Base-by-base conservation (phyloP, 495 filamentous ascomycete species). In the Terfezia boudieri region DNA sequence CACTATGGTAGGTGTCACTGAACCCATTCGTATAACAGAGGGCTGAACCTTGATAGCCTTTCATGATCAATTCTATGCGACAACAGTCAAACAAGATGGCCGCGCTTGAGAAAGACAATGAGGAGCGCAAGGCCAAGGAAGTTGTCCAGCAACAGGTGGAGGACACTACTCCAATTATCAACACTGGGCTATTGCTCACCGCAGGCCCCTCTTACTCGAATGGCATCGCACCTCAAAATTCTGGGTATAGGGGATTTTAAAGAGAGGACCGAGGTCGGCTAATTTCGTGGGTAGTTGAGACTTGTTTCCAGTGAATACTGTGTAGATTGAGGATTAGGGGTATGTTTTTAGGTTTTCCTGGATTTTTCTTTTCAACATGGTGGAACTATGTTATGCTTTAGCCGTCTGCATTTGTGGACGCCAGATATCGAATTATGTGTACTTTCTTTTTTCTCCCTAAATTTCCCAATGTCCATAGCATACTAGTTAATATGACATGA, bases 61-160 rank as follows among this genome's bases (percentile, higher is more conserved):
- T 87, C 73, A 92, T 99, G 86, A 96, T 99, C 75, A 96, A 95
- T 72, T 81, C 87, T 69, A 75, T 96, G 61, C 81, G 78, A 68
- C 84, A 93, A 67, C 88, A 95, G 68, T 84, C 86, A 52, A 78
- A 80, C 36, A 80, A 89, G 20, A 82, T 99, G 58, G 79, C 86
- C 57, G 68, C 70, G 55, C 76, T 99, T 37, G 89, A 89, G 75
- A 86, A 84, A 59, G 92, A 99, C 71, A 96, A 96, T 66, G 92
- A 99, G 67, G 87, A 92, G 66, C 85, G 92, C 63, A 99, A 96
- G 74, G 73, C 76, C 23, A 81, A 79, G 57, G 92, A 99, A 68
- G 78, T 78, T 55, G 80, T 82, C 49, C 81, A 93, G 61, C 78
- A 87, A 73, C 84, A 82, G 66, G 82, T 84, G 43, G 89, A 95